Conservation (phyloP, 106 monocot species). For the Chionographis japonica region DNA sequence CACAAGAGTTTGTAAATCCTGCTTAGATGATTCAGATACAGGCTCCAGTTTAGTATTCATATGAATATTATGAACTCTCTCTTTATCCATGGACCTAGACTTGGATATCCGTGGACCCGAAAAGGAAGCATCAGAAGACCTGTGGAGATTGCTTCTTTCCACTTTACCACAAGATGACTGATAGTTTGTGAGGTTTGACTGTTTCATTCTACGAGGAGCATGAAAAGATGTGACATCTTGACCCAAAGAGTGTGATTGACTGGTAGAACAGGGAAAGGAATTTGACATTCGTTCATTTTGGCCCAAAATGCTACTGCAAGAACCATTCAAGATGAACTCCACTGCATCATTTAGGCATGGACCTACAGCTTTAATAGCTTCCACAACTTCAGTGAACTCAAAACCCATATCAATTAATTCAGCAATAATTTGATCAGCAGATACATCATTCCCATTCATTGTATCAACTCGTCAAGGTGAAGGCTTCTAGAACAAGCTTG, state of each 20-base stretch:
- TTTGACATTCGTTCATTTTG: background rate
- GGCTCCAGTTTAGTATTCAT: background rate
- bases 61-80: background rate
- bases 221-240: background rate
- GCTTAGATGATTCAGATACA: conserved; percentile 7
- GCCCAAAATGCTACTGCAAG: conserved; percentile 5
- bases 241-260: background rate
- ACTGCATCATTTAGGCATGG: conserved; percentile 61
- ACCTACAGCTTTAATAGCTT: conserved; percentile 67
- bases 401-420: conserved; percentile 91
- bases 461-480: background rate
- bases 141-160: conserved; percentile 6
- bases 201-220: conserved; percentile 30
- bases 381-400: conserved; percentile 41
- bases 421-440: conserved; percentile 58
- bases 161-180: conserved; percentile 21
- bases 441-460: conserved; percentile 31
- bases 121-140: conserved; percentile 19
- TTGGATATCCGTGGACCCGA: conserved; percentile 6
- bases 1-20: conserved; percentile 1
- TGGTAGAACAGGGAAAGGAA: conserved; percentile 14
- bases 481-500: too few relatives aligned
- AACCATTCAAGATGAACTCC: conserved; percentile 60
- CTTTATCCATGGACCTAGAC: conserved; percentile 8
- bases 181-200: conserved; percentile 64